Base-by-base conservation (phyloP, 169 alveolate species). In the Babesia caballi region DNA sequence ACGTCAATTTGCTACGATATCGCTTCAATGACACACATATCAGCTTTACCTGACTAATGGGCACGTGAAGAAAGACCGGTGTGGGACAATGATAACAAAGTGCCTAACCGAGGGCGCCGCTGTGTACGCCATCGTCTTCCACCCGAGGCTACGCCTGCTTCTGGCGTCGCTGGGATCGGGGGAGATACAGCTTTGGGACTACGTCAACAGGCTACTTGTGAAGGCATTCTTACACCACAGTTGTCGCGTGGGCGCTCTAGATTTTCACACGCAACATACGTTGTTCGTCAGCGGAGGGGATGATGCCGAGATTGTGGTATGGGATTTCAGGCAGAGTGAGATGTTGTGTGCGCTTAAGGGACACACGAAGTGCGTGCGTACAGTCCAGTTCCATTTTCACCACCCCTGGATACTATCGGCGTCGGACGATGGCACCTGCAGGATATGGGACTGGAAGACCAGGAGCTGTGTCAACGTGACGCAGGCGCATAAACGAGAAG, bases 401-500 rank as follows among this genome's bases (percentile, higher is more conserved):
- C 94, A 95, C 58, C 98, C 99, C 7, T 97, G 99, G 99, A 90
- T 95, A 33, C 82, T 96, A 36, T 93, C 98, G 36, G 82, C 97
- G 9, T 92, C 98, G 1, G 99, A 97, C 78, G 99, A 97, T 75
- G 96, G 95, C 78, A 97, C 99, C 3, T 89, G 95, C 69, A 78
- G 99, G 52, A 93, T 97, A 21, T 97, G 99, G 99, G 96, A 97
- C 88, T 97, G 98, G 98, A 95, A 96, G 61, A 92, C 94, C 63
- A 82, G 99, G 69, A 87, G 85, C 14, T 91, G 95, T 35, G 85
- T 91, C 33, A 84, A 90, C 14, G 94, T 91, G 7, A 77, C 96
- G 4, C 92, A 98, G 0, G 99, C 99, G 0, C 99, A 97, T 82
- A 94, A 91, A 61, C 99, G 96, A 83, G 96, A 97, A 81, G 98